These are phyloP conservation scores for Jamesozyma rosinii DNA, from an alignment of 805 yeast genomes.

Conservation along the genomic window DNA sequence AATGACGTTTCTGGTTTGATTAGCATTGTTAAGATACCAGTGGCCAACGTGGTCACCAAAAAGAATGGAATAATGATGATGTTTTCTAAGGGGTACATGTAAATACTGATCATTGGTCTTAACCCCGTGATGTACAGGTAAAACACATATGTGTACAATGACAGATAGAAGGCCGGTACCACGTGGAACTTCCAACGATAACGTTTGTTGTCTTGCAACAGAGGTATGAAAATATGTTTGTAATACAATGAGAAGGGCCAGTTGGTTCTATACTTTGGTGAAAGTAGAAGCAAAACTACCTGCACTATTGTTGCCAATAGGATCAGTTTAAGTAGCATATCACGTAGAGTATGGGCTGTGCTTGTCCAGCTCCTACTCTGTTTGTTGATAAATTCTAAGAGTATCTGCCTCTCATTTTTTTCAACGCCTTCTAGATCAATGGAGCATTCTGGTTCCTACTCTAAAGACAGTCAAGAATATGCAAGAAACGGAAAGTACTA, in stretches of 20 bases:
- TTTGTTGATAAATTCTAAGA: neutral
- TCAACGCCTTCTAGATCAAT: no score
- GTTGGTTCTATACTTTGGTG: constrained; percentile 17
- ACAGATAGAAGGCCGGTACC: constrained; percentile 25
- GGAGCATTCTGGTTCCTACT: no score
- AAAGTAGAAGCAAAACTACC: constrained; percentile 18
- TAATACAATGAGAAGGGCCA: constrained; percentile 23
- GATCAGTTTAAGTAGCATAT: neutral
- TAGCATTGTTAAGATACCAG: constrained; percentile 17
- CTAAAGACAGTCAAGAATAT: neutral
- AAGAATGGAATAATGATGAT: constrained; percentile 17
- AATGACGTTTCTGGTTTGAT: constrained; percentile 13
- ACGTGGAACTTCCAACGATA: constrained; percentile 23
- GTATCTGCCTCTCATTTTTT: no score
- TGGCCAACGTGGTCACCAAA: constrained; percentile 11
- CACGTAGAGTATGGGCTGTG: neutral
- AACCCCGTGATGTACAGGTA: constrained; percentile 13
- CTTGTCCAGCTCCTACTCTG: neutral
- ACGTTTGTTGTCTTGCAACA: constrained; percentile 15
- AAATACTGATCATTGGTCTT: constrained; percentile 6
- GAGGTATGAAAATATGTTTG: constrained; percentile 18
- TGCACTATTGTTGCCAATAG: constrained; percentile 3
- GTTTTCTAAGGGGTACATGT: constrained; percentile 14
- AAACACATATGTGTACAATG: constrained; percentile 16
- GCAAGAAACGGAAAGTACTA: no score